These are phyloP conservation scores for Fusarium concolor DNA, from an alignment of 2,329 filamentous ascomycete genomes.

Conservation along the genomic window DNA sequence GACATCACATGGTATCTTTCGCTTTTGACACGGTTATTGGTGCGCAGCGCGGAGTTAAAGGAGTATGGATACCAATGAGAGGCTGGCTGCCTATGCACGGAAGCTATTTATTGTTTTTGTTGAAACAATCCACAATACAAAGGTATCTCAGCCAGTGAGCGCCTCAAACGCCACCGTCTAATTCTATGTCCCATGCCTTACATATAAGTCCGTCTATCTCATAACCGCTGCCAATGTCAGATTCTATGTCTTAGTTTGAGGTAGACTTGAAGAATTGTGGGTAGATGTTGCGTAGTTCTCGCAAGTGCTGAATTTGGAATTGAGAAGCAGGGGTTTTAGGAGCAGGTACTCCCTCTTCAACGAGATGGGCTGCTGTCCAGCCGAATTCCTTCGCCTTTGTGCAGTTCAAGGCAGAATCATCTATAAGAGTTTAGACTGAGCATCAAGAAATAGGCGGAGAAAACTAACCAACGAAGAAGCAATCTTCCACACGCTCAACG, in stretches of 20 bases:
- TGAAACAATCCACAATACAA: constrained; percentile 18
- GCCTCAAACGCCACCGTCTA: constrained; percentile 34
- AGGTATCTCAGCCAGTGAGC: constrained; percentile 28
- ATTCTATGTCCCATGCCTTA: not conserved
- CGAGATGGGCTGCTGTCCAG: constrained; percentile 87
- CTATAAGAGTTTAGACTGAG: constrained; percentile 56
- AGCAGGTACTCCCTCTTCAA: constrained; percentile 77
- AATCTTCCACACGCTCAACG: constrained; percentile 73
- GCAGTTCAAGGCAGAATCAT: constrained; percentile 90
- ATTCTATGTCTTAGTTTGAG: constrained; percentile 17
- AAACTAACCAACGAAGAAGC: constrained; percentile 89
- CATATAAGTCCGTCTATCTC: not conserved
- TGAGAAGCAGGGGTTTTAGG: constrained; percentile 75
- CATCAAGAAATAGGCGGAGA: not conserved
- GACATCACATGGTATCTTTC: constrained; percentile 35
- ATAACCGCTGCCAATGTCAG: not conserved
- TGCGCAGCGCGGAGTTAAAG: constrained; percentile 40
- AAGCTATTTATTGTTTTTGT: constrained; percentile 3
- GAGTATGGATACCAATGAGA: constrained; percentile 4
- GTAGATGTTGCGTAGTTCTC: constrained; percentile 80
- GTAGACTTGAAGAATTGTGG: constrained; percentile 84
- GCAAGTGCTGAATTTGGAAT: constrained; percentile 79
- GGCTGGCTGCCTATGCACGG: not conserved
- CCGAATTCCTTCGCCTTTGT: constrained; percentile 80
- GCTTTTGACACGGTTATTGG: constrained; percentile 4